Conservation (phyloP, 495 filamentous ascomycete genomes). For the Neurospora pannonica region DNA sequence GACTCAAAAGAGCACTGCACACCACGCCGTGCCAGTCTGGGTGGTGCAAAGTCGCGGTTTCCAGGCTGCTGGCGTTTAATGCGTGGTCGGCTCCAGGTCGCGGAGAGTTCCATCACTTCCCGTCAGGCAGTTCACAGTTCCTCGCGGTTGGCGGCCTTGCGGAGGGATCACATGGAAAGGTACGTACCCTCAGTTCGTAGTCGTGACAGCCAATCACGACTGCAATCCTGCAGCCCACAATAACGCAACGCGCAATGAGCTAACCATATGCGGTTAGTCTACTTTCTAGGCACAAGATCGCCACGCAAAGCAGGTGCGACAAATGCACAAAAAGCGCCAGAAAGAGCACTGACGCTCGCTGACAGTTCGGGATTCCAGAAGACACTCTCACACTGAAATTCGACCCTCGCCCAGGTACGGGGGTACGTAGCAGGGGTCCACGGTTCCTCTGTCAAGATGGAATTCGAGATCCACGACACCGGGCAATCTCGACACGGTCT, state of each 20-base stretch:
- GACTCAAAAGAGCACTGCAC: background rate
- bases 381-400: background rate
- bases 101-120: background rate
- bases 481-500: background rate
- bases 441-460: background rate
- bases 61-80: background rate
- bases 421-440: background rate
- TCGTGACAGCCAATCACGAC: background rate
- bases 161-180: background rate
- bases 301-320: constrained; percentile 2
- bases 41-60: background rate
- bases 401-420: background rate
- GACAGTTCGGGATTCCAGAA: background rate
- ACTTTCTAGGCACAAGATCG: constrained; percentile 3
- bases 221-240: background rate
- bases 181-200: background rate
- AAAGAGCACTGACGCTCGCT: background rate
- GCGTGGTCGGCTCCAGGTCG: no score
- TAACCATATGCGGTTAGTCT: background rate
- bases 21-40: background rate
- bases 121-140: background rate
- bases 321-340: background rate
- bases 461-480: constrained; percentile 5
- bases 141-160: background rate
- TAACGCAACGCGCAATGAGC: background rate